phyloP scores from a whole-genome alignment of 2,329 filamentous ascomycete species.

The Pseudogymnoascus sp. region DNA sequence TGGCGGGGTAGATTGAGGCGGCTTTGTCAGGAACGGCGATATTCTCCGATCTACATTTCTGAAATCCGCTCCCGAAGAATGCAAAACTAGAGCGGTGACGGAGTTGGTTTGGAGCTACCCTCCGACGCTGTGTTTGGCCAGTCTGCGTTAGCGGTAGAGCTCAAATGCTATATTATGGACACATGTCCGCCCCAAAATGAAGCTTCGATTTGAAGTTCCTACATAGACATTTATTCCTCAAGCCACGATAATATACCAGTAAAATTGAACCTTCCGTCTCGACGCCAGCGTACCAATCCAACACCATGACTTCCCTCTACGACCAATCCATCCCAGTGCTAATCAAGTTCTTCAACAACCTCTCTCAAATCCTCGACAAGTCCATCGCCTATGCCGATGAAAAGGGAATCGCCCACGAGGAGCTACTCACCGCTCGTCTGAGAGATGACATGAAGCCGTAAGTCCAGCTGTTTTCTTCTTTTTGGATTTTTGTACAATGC shows the following conservation, averaged over 20 bases:
- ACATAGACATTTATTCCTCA: neutral
- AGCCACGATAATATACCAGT: neutral
- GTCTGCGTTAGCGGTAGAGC: neutral
- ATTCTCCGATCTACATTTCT: neutral
- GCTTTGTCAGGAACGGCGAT: neutral
- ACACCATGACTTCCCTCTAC: slow-evolving; percentile 12
- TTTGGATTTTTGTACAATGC: neutral
- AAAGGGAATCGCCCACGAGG: slow-evolving; percentile 29
- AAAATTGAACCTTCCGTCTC: neutral
- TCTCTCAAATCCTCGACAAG: slow-evolving; percentile 35
- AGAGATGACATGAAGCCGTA: slow-evolving; percentile 37
- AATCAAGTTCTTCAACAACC: slow-evolving; percentile 33
- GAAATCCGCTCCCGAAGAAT: neutral
- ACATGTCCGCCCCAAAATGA: neutral
- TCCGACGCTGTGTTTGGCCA: neutral
- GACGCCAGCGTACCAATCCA: neutral
- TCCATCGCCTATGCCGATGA: slow-evolving; percentile 34
- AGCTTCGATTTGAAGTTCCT: neutral
- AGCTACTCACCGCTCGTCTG: slow-evolving; percentile 31
- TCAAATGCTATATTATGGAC: neutral
- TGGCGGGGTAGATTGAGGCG: neutral
- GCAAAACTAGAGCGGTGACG: neutral
- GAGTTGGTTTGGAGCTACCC: neutral
- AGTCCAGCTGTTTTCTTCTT: neutral
- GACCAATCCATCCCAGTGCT: slow-evolving; percentile 32